A percentile compares a stretch with the other conserved stretches of the same genome.
phyloP scores from a whole-genome alignment of 768 basidiomycete genomes.

The Coprinellus micaceus region DNA sequence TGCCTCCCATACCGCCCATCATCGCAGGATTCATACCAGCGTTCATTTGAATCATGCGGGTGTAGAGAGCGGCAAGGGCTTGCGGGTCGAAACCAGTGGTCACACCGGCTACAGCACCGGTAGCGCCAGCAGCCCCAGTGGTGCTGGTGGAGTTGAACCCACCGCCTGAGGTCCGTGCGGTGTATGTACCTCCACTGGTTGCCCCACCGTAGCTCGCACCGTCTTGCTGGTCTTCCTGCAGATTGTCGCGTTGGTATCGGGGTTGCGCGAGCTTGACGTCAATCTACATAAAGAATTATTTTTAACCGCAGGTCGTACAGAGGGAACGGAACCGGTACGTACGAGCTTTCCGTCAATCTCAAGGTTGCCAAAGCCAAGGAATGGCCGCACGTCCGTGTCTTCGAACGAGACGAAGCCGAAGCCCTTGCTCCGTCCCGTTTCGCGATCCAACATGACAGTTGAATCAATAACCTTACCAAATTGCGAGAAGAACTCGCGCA shows the following conservation, averaged over 20 bases:
- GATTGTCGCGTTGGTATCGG: conserved; percentile 66
- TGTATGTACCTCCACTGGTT: conserved; percentile 21
- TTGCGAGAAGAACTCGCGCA: conserved; percentile 90
- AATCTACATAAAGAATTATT: too few species aligned
- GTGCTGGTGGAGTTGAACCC: conserved; percentile 32
- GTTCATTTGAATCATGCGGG: conserved; percentile 90
- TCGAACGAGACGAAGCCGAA: conserved; percentile 98
- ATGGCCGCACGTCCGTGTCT: conserved; percentile 83
- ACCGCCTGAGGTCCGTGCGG: not conserved
- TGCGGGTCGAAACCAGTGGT: conserved; percentile 85
- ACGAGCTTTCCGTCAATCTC: conserved; percentile 96
- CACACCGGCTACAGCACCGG: conserved; percentile 36
- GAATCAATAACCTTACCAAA: conserved; percentile 96
- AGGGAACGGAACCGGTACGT: too few species aligned
- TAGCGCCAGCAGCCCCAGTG: conserved; percentile 26
- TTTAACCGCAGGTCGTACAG: too few species aligned
- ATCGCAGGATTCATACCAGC: conserved; percentile 60
- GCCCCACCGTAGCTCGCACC: conserved; percentile 16
- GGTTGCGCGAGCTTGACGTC: conserved; percentile 97
- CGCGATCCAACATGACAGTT: conserved; percentile 97
- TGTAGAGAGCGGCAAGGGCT: conserved; percentile 88
- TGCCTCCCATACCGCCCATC: conserved; percentile 48
- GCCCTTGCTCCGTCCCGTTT: conserved; percentile 92
- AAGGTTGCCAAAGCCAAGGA: conserved; percentile 83
- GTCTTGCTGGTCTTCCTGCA: conserved; percentile 15